Evolutionary conservation across 1,139 yeast species (phyloP), one percentile per base, ranked within the genome.

Genomic region (Zygoascus meyerae): DNA sequence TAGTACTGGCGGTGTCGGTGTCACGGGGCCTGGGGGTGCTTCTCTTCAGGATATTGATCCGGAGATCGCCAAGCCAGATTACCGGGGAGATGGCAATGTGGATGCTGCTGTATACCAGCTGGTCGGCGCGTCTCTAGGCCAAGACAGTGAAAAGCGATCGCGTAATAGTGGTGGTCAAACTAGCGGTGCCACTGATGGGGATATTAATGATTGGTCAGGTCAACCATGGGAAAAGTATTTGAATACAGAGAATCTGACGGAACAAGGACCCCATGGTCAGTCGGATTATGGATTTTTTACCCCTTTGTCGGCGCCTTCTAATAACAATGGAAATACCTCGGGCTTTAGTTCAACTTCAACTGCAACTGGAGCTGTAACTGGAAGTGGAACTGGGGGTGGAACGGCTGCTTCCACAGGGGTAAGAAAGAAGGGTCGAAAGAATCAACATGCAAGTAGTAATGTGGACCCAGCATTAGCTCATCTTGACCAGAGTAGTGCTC

Each of bases 161-260:
- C 39, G 34, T 10, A 26, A 16, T 18, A 39, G 40, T 11, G 40
- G 31, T 11, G 46, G 46, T 40, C 40, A 46, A 15, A 16, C 37
- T 15, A 43, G 45, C 30, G 32, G 36, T n/a, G 46, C 34, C 21
- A 52, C 47, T 6, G 48, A 45, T 12, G 39, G 16, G 12, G 45
- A 46, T 34, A 34, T 47, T 17, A 44, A 43, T 10, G 51, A 52
- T 40, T 32, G 39, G 31, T 17, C 39, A 9, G 43, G 43, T 31
- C 55, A 50, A 42, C 44, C 49, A 5, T 55, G 59, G 59, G 54
- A 53, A n/a, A 55, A 51, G 46, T 55, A 47, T 39, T 47, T 55
- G 34, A 38, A 44, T 7, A 47, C 48, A n/a, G 59, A 53, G 26
- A 57, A 55, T 26, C 44, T 48, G 35, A 40, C 41, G 10, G 55